These are phyloP conservation scores for Rubroboletus pulcherrimus DNA, from an alignment of 768 basidiomycete species.

Conservation along the genomic window DNA sequence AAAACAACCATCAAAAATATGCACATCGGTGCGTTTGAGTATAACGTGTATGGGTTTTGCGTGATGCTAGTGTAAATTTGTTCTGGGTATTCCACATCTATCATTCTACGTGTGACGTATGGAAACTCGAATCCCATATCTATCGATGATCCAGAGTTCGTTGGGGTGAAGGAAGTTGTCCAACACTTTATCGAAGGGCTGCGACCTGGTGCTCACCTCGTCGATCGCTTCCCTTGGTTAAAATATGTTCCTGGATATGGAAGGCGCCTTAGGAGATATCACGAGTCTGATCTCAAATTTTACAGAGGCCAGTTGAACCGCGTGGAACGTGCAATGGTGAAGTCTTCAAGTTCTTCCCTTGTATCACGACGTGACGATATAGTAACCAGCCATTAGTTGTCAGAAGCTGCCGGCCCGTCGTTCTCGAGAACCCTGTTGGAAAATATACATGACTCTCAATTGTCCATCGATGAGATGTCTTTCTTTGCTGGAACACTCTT, in stretches of 20 bases:
- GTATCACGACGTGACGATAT: not conserved
- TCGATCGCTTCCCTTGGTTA: slow-evolving; percentile 35
- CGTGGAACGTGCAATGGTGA: slow-evolving; percentile 44
- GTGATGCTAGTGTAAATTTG: not conserved
- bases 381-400: slow-evolving; percentile 6
- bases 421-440: slow-evolving; percentile 56
- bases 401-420: slow-evolving; percentile 20
- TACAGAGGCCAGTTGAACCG: slow-evolving; percentile 47
- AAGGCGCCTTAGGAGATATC: slow-evolving; percentile 46
- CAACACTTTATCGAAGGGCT: slow-evolving; percentile 28
- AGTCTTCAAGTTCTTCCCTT: not conserved
- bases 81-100: slow-evolving; percentile 26
- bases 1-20: slow-evolving; percentile 36
- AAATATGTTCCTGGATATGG: slow-evolving; percentile 57
- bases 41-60: not conserved
- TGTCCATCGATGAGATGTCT: slow-evolving; percentile 50
- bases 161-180: slow-evolving; percentile 14
- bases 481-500: slow-evolving; percentile 60
- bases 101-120: slow-evolving; percentile 26
- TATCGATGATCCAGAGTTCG: slow-evolving; percentile 22
- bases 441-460: slow-evolving; percentile 41
- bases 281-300: slow-evolving; percentile 46
- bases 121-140: slow-evolving; percentile 20
- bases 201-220: slow-evolving; percentile 32
- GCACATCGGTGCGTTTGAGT: slow-evolving; percentile 43